phyloP scores from a whole-genome alignment of 2,329 filamentous ascomycete species.

The Fusarium multiceps region DNA sequence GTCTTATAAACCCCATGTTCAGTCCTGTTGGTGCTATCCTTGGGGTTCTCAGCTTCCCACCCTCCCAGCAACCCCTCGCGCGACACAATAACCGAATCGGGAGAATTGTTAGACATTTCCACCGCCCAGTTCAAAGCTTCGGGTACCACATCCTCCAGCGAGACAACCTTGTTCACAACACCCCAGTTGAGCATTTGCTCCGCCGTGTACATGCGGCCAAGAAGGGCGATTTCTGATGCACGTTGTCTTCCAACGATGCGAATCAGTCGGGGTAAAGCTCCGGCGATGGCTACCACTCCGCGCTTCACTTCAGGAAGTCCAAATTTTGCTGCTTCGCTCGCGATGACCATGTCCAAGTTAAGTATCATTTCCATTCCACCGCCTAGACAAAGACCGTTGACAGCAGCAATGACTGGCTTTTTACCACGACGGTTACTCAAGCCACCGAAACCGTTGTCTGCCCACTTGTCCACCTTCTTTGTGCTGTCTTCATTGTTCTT shows the following conservation, averaged over 20 bases:
- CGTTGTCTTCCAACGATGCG: slow-evolving; percentile 72
- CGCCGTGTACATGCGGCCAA: slow-evolving; percentile 69
- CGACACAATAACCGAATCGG: slow-evolving; percentile 80
- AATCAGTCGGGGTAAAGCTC: slow-evolving; percentile 73
- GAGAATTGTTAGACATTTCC: slow-evolving; percentile 73
- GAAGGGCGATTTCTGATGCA: slow-evolving; percentile 77
- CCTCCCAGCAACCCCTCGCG: slow-evolving; percentile 77
- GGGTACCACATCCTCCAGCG: slow-evolving; percentile 58
- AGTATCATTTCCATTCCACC: slow-evolving; percentile 80
- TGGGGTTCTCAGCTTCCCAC: slow-evolving; percentile 76
- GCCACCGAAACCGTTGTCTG: slow-evolving; percentile 66
- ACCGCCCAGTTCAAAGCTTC: slow-evolving; percentile 71
- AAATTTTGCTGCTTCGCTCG: slow-evolving; percentile 66
- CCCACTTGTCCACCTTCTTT: slow-evolving; percentile 55
- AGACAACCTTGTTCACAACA: slow-evolving; percentile 71
- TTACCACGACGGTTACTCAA: slow-evolving; percentile 72
- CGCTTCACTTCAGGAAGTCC: slow-evolving; percentile 76
- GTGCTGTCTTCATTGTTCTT: slow-evolving; percentile 50
- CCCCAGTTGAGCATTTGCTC: slow-evolving; percentile 73
- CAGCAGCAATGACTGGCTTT: slow-evolving; percentile 79
- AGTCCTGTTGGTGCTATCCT: slow-evolving; percentile 69
- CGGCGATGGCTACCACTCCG: slow-evolving; percentile 76
- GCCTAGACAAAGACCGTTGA: slow-evolving; percentile 78
- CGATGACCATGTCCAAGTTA: slow-evolving; percentile 77
- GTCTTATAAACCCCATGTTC: slow-evolving; percentile 67